Evolutionary conservation across 1,139 yeast genomes (phyloP).

Genomic region (Yamadazyma trypodendri): DNA sequence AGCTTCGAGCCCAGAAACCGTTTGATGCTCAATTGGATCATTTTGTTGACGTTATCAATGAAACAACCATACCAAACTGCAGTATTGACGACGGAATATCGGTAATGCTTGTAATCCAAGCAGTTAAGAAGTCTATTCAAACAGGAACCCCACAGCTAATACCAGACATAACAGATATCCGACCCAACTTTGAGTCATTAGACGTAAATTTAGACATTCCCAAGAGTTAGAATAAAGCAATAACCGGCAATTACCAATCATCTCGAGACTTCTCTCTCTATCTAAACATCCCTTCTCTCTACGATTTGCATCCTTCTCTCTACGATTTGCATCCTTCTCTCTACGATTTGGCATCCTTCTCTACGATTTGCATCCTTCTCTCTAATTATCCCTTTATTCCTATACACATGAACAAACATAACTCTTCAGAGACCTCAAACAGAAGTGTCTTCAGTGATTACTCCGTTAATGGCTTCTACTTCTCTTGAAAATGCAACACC

Average conservation of each 20-base stretch:
- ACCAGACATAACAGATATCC: conserved; percentile 23
- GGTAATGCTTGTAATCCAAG: conserved; percentile 33
- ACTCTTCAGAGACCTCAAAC: no score
- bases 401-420: conserved; percentile 1
- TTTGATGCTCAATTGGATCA: conserved; percentile 42
- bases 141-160: conserved; percentile 36
- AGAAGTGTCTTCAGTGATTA: conserved; percentile 17
- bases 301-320: no score
- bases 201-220: conserved; percentile 9
- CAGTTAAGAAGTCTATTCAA: conserved; percentile 35
- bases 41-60: conserved; percentile 35
- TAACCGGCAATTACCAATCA: no score
- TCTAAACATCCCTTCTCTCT: no score
- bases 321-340: background rate
- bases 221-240: background rate
- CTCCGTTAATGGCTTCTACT: conserved; percentile 51
- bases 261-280: no score
- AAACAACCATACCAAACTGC: conserved; percentile 30
- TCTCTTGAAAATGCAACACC: conserved; percentile 33
- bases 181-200: conserved; percentile 22
- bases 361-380: background rate
- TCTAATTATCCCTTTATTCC: background rate
- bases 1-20: conserved; percentile 22
- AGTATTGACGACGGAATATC: conserved; percentile 40
- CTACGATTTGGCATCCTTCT: no score